Evolutionary conservation across 2,329 filamentous ascomycete species (phyloP).

Genomic region (Clarireedia hainanense): DNA sequence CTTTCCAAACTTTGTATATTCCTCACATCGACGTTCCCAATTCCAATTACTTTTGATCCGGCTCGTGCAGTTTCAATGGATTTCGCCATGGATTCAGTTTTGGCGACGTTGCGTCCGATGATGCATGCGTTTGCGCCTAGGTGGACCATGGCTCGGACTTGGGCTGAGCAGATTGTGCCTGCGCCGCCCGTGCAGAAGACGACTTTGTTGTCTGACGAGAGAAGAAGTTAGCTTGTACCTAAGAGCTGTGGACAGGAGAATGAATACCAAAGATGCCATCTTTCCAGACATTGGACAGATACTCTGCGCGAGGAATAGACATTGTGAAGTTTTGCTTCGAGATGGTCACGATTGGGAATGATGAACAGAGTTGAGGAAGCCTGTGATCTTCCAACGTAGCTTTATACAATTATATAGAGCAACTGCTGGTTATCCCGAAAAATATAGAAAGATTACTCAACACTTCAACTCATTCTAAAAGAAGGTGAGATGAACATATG

Average conservation of each 20-base stretch:
- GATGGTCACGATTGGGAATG: background rate
- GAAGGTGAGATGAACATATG: background rate
- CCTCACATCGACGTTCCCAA: slow-evolving; percentile 74
- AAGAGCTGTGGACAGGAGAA: background rate
- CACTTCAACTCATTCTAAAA: background rate
- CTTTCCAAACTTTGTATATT: slow-evolving; percentile 60
- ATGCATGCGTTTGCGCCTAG: slow-evolving; percentile 93
- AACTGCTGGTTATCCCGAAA: too few relatives aligned
- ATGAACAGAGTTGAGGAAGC: background rate
- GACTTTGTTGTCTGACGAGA: slow-evolving; percentile 64
- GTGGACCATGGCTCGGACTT: slow-evolving; percentile 84
- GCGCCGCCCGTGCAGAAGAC: slow-evolving; percentile 93
- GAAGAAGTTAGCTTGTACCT: slow-evolving; percentile 9
- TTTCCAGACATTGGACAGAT: slow-evolving; percentile 76
- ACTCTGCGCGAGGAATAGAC: slow-evolving; percentile 58
- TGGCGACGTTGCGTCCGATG: slow-evolving; percentile 79
- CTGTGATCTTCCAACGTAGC: background rate
- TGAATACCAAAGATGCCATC: slow-evolving; percentile 74
- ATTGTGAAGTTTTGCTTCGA: slow-evolving; percentile 7
- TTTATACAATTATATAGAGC: too few relatives aligned
- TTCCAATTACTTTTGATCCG: slow-evolving; percentile 78
- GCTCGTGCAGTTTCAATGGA: slow-evolving; percentile 73
- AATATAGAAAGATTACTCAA: too few relatives aligned
- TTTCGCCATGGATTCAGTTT: slow-evolving; percentile 72
- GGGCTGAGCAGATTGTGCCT: slow-evolving; percentile 87